These are phyloP conservation scores for Neonectria magnoliae DNA, from an alignment of 2,329 filamentous ascomycete genomes.

Conservation along the genomic window DNA sequence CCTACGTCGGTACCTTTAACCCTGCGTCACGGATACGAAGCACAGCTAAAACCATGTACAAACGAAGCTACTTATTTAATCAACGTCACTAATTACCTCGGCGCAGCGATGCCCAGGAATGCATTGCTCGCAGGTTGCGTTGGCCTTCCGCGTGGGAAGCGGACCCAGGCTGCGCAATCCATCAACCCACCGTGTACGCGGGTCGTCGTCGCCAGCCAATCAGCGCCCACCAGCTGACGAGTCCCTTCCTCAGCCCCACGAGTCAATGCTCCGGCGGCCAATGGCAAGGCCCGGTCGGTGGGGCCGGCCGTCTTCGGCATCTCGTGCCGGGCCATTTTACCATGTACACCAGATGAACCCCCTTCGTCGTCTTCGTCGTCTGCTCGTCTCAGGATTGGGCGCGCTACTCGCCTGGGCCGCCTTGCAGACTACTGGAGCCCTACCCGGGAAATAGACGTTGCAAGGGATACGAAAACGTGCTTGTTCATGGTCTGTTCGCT, in stretches of 20 bases:
- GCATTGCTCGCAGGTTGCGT: background rate
- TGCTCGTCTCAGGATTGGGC: background rate
- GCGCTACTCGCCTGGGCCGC: background rate
- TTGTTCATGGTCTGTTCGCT: background rate
- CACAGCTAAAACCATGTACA: too few species aligned
- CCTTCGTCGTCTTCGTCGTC: background rate
- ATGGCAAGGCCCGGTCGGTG: constrained; percentile 7
- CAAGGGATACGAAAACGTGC: background rate
- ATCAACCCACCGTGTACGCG: constrained; percentile 24
- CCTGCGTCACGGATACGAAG: too few species aligned
- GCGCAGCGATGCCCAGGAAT: background rate
- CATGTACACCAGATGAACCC: constrained; percentile 15
- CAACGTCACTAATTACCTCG: background rate
- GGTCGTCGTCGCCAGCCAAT: constrained; percentile 40
- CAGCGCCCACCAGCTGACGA: constrained; percentile 47
- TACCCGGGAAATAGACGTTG: background rate
- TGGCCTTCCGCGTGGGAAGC: background rate
- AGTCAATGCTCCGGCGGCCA: background rate
- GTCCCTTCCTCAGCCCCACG: constrained; percentile 39
- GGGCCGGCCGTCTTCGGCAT: constrained; percentile 33
- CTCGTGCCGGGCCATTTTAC: constrained; percentile 14
- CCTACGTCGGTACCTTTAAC: too few species aligned
- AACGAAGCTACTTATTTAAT: too few species aligned
- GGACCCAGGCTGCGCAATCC: constrained; percentile 33
- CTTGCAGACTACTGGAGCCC: too few species aligned